A percentile compares a stretch with the other conserved stretches of the same genome.
Evolutionary conservation across 768 basidiomycete species (phyloP).

Genomic region (Aureoboletus auriporus): DNA sequence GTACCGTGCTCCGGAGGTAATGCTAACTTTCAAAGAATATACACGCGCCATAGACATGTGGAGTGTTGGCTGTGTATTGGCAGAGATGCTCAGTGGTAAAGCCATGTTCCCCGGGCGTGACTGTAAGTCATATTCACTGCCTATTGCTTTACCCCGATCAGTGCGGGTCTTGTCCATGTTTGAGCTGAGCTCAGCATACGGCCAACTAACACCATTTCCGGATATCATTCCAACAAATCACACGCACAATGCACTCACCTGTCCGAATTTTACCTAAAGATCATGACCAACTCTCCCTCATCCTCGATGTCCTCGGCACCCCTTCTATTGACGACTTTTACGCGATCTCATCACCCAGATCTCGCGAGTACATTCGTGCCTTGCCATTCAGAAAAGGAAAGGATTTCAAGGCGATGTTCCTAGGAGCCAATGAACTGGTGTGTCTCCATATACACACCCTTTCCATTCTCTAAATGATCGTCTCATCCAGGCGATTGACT

Average conservation of each 20-base stretch:
- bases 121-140: conserved; percentile 41
- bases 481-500: conserved; percentile 56
- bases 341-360: conserved; percentile 76
- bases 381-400: conserved; percentile 83
- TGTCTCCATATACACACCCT: not conserved
- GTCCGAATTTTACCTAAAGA: conserved; percentile 40
- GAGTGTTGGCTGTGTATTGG: conserved; percentile 83
- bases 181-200: no score
- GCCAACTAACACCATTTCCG: no score
- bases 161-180: not conserved
- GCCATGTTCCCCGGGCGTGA: conserved; percentile 95
- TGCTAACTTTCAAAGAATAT: conserved; percentile 97
- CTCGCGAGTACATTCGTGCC: conserved; percentile 85
- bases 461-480: not conserved
- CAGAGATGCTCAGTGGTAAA: conserved; percentile 90
- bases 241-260: not conserved
- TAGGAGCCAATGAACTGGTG: conserved; percentile 67
- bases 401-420: conserved; percentile 66
- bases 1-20: conserved; percentile 98
- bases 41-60: conserved; percentile 85
- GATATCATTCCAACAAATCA: no score
- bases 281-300: conserved; percentile 90
- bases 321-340: conserved; percentile 92
- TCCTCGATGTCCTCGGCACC: conserved; percentile 92
- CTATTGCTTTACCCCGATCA: no score